Percentiles rank a stretch among this genome's conserved stretches.
These are phyloP conservation scores for Austroboletus novae-zelandiae DNA, from an alignment of 1,284 basidiomycete genomes.

Conservation along the genomic window DNA sequence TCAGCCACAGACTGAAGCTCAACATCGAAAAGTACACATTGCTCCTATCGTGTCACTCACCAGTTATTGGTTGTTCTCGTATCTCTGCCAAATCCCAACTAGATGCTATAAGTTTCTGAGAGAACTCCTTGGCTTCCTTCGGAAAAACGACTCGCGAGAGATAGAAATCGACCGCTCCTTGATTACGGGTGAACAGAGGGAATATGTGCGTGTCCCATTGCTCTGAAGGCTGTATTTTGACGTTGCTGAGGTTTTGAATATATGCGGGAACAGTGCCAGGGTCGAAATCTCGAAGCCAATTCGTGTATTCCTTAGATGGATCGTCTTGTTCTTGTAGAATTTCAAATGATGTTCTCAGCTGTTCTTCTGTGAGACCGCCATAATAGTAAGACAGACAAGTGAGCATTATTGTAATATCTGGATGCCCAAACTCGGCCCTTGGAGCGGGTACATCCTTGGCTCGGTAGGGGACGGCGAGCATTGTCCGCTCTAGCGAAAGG, in stretches of 20 bases:
- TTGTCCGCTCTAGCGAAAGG: slow-evolving; percentile 37
- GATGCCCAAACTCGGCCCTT: slow-evolving; percentile 52
- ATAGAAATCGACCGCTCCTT: slow-evolving; percentile 46
- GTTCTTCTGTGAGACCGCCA: slow-evolving; percentile 38
- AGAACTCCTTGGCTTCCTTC: slow-evolving; percentile 42
- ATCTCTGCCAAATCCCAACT: slow-evolving; percentile 51
- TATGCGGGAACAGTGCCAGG: slow-evolving; percentile 17
- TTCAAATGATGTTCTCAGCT: slow-evolving; percentile 40
- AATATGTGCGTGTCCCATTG: slow-evolving; percentile 33
- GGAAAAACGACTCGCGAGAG: slow-evolving; percentile 30
- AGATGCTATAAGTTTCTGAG: slow-evolving; percentile 43
- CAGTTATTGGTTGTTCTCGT: slow-evolving; percentile 2
- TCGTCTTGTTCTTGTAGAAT: slow-evolving; percentile 43
- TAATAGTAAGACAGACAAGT: slow-evolving; percentile 54
- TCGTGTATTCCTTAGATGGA: slow-evolving; percentile 41
- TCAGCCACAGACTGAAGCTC: too few relatives aligned
- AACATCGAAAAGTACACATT: too few relatives aligned
- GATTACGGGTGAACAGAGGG: slow-evolving; percentile 38
- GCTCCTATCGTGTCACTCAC: background rate
- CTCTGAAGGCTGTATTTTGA: slow-evolving; percentile 42
- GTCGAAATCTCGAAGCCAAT: slow-evolving; percentile 37
- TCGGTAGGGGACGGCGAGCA: slow-evolving; percentile 49
- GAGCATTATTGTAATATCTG: slow-evolving; percentile 45
- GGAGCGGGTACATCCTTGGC: slow-evolving; percentile 50
- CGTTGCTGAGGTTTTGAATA: background rate